Percentiles rank a stretch among this genome's conserved stretches.
These are phyloP conservation scores for Lactarius hengduanensis DNA, from an alignment of 768 basidiomycete species.

Conservation along the genomic window DNA sequence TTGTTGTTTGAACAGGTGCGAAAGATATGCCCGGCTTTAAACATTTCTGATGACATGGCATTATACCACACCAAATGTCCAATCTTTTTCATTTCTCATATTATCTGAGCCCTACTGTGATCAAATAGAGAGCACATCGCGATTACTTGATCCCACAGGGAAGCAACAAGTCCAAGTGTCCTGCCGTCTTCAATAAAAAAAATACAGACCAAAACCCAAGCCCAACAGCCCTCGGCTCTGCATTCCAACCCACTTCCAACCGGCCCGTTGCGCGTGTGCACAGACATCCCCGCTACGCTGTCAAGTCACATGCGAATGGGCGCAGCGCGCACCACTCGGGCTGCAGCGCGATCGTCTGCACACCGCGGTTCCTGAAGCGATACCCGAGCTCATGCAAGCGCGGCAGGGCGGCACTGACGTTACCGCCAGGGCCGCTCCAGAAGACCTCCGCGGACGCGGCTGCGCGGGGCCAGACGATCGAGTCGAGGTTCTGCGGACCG, in stretches of 20 bases:
- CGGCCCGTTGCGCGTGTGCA: not conserved
- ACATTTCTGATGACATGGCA: too few species aligned
- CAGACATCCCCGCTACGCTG: not conserved
- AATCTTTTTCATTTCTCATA: too few species aligned
- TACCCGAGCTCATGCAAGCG: slow-evolving; percentile 52
- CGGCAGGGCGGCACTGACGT: slow-evolving; percentile 48
- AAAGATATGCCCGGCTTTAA: too few species aligned
- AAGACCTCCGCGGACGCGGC: slow-evolving; percentile 72
- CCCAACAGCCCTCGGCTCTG: too few species aligned
- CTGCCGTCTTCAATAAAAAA: not conserved
- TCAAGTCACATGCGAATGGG: slow-evolving; percentile 24
- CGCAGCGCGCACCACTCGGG: slow-evolving; percentile 45
- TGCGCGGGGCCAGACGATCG: slow-evolving; percentile 70
- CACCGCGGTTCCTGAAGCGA: slow-evolving; percentile 38
- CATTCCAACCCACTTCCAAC: not conserved
- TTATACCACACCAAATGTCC: too few species aligned
- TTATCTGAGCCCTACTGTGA: too few species aligned
- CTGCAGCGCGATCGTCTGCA: slow-evolving; percentile 39
- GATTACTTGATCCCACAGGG: too few species aligned
- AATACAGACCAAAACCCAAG: too few species aligned
- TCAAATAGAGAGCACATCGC: too few species aligned
- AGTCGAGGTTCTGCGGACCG: slow-evolving; percentile 62
- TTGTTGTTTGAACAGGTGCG: too few species aligned
- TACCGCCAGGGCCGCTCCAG: slow-evolving; percentile 55
- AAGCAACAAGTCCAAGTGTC: not conserved